Evolutionary conservation across 2,329 filamentous ascomycete species (phyloP), one percentile per base, ranked within the genome.

Genomic region (Pseudogymnoascus sp.): DNA sequence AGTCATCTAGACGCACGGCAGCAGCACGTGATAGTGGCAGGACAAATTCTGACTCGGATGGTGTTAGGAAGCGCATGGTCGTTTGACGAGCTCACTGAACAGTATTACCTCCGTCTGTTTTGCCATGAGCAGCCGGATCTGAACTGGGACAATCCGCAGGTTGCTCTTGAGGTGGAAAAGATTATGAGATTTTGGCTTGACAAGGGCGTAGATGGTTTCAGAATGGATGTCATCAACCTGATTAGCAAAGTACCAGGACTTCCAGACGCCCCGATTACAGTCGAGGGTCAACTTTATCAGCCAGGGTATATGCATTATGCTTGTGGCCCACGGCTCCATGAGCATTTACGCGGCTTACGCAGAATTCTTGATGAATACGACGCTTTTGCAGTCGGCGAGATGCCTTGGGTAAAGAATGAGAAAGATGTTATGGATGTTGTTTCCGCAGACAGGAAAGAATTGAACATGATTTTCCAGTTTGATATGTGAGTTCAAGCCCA

Each of bases 181-280:
- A 84, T 88, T 4, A 87, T 91, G 81, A 78, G 79, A 0, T 92
- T 91, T 72, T 92, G 89, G 89, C 80, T 92, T 0, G 80, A 90
- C 62, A 82, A 83, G 5, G 83, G 78, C 43, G 80, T 82, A 63
- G 78, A 80, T 67, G 72, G 72, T 1, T 89, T 88, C 73, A 79
- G 87, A 4, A 86, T 88, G 74, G 86, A 89, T 65, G 85, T 86
- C 0, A 86, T 89, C 65, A 88, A 88, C 69, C 83, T 86, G 68
- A 87, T 88, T 68, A 84, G 80, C 64, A 89, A 89, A 67, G 78
- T 80, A 1, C 80, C 80, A 5, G 77, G 78, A 0, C 84, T 84
- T 62, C 80, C 83, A 2, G 82, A 87, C 82, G 61, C 77, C 72
- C 3, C 77, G 79, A 61, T 75, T 71, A 9, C 67, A 55, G 1